Percentiles rank a stretch among this genome's conserved stretches.
phyloP scores from a whole-genome alignment of 208 protist species.

The Naegleria lovaniensis region DNA sequence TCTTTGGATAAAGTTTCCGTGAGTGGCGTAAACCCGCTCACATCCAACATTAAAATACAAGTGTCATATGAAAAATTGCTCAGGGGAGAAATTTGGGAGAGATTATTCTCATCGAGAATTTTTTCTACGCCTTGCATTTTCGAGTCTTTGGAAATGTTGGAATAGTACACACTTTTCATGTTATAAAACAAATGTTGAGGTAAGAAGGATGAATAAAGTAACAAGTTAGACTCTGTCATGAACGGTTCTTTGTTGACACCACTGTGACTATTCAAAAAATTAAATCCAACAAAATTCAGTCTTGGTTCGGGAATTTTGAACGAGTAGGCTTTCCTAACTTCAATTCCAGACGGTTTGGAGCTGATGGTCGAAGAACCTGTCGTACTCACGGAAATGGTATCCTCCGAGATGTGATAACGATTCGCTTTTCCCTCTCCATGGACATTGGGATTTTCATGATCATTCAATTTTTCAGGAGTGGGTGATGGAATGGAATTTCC shows the following conservation, averaged over 20 bases:
- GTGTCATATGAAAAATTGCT: neutral
- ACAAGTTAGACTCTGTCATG: neutral
- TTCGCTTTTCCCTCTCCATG: no score
- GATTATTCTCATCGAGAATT: neutral
- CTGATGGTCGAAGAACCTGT: no score
- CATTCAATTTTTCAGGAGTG: no score
- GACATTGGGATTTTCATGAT: no score
- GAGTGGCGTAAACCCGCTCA: neutral
- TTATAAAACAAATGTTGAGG: constrained; percentile 5
- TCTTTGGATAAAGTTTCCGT: neutral
- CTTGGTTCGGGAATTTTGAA: neutral
- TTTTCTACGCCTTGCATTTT: neutral
- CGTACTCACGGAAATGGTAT: no score
- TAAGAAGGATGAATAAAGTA: neutral
- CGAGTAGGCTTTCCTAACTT: neutral
- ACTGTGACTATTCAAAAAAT: neutral
- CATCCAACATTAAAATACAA: constrained; percentile 1
- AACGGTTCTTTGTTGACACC: neutral
- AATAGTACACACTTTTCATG: neutral
- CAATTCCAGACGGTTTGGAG: neutral
- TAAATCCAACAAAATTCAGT: neutral
- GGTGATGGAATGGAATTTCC: no score
- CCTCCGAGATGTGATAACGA: no score
- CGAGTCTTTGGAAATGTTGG: neutral
- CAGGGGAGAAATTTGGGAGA: neutral